Base-by-base conservation (phyloP, 176 grass and related monocot species). In the Triticum timopheevii region DNA sequence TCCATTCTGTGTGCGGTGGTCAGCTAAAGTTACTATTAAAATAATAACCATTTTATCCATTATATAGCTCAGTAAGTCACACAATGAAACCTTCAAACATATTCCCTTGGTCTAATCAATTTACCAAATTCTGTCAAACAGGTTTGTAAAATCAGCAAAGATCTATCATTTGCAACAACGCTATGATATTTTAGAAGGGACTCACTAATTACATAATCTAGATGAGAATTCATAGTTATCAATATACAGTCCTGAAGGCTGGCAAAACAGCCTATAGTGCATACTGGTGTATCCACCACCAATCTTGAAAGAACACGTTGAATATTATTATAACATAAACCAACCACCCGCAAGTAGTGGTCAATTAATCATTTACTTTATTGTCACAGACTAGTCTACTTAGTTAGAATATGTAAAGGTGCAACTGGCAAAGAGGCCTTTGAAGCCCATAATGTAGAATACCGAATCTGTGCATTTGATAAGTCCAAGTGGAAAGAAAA, bases 71-170 rank as follows among this genome's bases (percentile, higher is more conserved):
- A 56, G 2, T 10, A 70, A 8, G 34, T 50, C 34, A 73, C 2
- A 73, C 16, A 36, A 73, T 28, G 28, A 52, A 87, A 52, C 20
- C 42, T 50, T 50, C 16, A 9, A 73, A 33, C 5, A 13, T 19
- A 36, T 2, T 50, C 36, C 67, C 56, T 58, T 61, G 42, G 49
- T 44, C 6, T 33, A n/a, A 70, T 12, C 17, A 52, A 9, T 80
- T 74, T 49, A 38, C 68, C 69, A 61, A 83, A 69, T 40, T 42
- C 10, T 40, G 31, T 10, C 24, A 59, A 0, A 86, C 20, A 69
- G 36, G 44, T 30, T 68, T 38, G 44, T 85, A 69, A 79, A 79
- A 69, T 40, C 64, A 86, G 10, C 45, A 69, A 31, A 31, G 47
- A 86, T 23, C 33, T 15, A 22, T 79, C 8, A 31, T 67, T 10